Base-by-base conservation (phyloP, 1,139 yeast species). In the Hyphopichia fennica region DNA sequence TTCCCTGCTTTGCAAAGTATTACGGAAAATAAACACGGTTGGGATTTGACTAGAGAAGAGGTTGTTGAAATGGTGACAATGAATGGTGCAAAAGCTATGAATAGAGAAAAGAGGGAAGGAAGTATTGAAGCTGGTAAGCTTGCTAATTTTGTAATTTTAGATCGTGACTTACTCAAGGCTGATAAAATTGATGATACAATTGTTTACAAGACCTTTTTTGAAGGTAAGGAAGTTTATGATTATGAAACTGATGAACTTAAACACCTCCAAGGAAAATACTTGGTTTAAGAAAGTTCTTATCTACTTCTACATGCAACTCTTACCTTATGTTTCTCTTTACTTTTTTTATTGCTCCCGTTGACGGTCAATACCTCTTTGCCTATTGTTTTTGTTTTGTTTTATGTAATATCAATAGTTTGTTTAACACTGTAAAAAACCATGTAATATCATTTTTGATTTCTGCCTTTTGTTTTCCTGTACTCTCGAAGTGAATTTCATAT, bases 1-100 rank as follows among this genome's bases (percentile, higher is more conserved):
- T 54, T 54, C 46, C 59, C 58, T 11, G 59, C 56, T 20, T 42
- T 55, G 19, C 59, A 54, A 40, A 57, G 58, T 11, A 40, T 55
- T 19, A 53, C 54, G 43, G 59, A 55, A 38, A 48, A 49, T 41
- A 55, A 54, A 35, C 59, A 55, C 38, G 59, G 59, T 23, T 55
- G 59, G 59, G 40, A 55, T 38, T 42, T 55, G 47, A 51, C 53
- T 20, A 46, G 59, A 40, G 49, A 51, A 42, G 59, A 55, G 17
- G 48, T 54, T 13, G 28, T 53, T 23, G 45, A 49, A 27, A 53
- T 55, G 43, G 52, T 54, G 4, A 55, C 59, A 22, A 44, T 55
- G 15, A 50, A 54, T 42, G 59, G 59, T 7, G 59, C 59, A 22
- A 41, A 34, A 15, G 58, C 59, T 28, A 48, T 50, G 27, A 41